Evolutionary conservation across 805 yeast genomes (phyloP), one percentile per base, ranked within the genome.

Genomic region (Starmerella roubikii): DNA sequence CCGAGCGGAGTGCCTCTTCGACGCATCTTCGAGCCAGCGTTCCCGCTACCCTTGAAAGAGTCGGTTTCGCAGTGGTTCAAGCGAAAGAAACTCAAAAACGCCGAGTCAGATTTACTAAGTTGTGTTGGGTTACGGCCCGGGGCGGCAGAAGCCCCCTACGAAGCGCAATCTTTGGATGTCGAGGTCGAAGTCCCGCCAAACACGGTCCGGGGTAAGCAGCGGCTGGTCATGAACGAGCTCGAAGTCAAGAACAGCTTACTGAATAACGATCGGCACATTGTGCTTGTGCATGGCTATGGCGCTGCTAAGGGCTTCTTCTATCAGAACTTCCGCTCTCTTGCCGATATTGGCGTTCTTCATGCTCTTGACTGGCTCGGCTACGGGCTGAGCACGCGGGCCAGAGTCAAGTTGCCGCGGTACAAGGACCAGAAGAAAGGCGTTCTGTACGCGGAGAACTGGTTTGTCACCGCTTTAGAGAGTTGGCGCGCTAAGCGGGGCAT

Each of bases 211-310:
- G 16, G 19, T 26, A 19, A n/a, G 22, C 20, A 13, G 3, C 13
- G 26, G 20, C 35, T 38, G 16, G 9, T 17, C 8, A 76, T 86
- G 41, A 88, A 86, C 59, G 97, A 88, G 59, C 74, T 85, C 42
- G 68, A 63, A 44, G 69, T 86, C 24, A 13, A 23, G 22, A 22
- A 21, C n/a, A 28, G 34, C 2, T 46, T 37, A 11, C 35, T 45
- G 29, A 22, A 11, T 3, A 18, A 25, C 3, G 35, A 76, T 45
- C 66, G 48, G 71, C 79, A 58, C 34, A 57, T 85, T 19, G 83
- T 91, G 2, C 58, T 88, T 45, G 60, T 91, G 4, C 98, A 88
- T 58, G 98, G 98, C 0, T 85, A 84, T 54, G 95, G 94, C 2
- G 94, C 97, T 0, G 82, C 93, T 1, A 69, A 85, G 12, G 88